Percentiles rank a stretch among this genome's conserved stretches.
phyloP scores from a whole-genome alignment of 2,329 filamentous ascomycete genomes.

The Sclerotinia glacialis region DNA sequence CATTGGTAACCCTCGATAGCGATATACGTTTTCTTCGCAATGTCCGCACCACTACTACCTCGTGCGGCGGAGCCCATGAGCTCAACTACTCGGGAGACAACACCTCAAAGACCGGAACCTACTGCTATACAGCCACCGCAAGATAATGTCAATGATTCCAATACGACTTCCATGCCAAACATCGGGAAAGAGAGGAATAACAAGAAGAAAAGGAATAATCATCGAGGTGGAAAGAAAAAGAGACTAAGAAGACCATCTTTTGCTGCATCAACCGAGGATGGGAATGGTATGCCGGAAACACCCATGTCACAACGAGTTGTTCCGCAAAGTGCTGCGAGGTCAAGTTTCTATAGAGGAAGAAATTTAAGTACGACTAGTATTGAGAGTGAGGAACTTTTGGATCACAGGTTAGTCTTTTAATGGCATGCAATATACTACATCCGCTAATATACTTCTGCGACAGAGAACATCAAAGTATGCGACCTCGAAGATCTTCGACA shows the following conservation, averaged over 20 bases:
- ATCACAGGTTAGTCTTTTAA: conserved; percentile 66
- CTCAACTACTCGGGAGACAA: conserved; percentile 23
- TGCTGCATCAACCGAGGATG: conserved; percentile 57
- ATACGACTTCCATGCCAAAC: conserved; percentile 29
- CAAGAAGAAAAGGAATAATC: conserved; percentile 69
- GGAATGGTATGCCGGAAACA: conserved; percentile 40
- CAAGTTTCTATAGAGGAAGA: conserved; percentile 50
- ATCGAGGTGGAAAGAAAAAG: conserved; percentile 76
- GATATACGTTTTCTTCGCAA: conserved; percentile 19
- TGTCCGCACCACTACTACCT: conserved; percentile 30
- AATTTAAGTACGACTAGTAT: conserved; percentile 81
- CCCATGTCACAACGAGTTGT: conserved; percentile 38
- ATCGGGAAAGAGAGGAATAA: conserved; percentile 13
- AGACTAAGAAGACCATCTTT: conserved; percentile 77
- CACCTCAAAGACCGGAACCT: conserved; percentile 30
- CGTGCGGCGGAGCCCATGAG: conserved; percentile 23
- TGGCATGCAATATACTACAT: conserved; percentile 16
- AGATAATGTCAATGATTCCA: conserved; percentile 24
- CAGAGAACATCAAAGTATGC: conserved; percentile 50
- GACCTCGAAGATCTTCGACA: conserved; percentile 60
- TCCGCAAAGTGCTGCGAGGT: conserved; percentile 34
- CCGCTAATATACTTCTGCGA: conserved; percentile 23
- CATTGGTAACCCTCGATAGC: neutral
- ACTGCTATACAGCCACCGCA: conserved; percentile 31
- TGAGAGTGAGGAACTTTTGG: conserved; percentile 82